Evolutionary conservation across 2,329 filamentous ascomycete genomes (phyloP), one percentile per base, ranked within the genome.

Genomic region (Cryphonectria nitschkei): DNA sequence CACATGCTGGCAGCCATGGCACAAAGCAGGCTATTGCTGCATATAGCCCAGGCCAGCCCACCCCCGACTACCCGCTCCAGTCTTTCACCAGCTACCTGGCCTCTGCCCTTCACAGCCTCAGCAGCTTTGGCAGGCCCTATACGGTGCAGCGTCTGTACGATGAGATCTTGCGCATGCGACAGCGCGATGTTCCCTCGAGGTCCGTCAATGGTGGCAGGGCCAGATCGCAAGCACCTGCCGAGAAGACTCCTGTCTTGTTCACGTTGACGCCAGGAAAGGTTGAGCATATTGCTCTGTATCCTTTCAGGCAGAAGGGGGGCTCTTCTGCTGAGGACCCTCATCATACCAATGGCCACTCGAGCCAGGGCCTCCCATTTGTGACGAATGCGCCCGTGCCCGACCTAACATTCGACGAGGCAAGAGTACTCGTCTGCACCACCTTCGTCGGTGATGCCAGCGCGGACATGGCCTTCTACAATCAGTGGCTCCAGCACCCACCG

Each of bases 401-500:
- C 73, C 80, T 91, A 29, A 86, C 85, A 13, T 90, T 91, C 75
- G 88, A 90, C 43, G 88, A 91, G 75, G 82, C 85, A 11, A 84
- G 89, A 73, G 86, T 90, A n/a, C 80, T 91, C 14, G 89, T 90
- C 1, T 91, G 89, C 77, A 91, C 89, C 0, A 91, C 89, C 0
- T 91, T 90, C 76, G 87, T 90, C 39, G 89, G 89, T 39, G 89
- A 91, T 74, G 87, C 88, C 3, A 90, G 87, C 74, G 84, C 88
- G 16, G 88, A 91, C 73, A 90, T 91, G 88, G 85, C 87, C 3
- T 90, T 85, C 70, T 91, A 90, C 77, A 87, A 89, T 70, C 86
- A 89, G 73, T 91, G 89, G 89, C 82, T 91, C n/a, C 85, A 88
- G 62, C 86, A 87, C 74, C 85, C 85, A 0, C 87, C 89, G 1